phyloP scores from a whole-genome alignment of 2,329 filamentous ascomycete species.

The Fusarium subtropicale region DNA sequence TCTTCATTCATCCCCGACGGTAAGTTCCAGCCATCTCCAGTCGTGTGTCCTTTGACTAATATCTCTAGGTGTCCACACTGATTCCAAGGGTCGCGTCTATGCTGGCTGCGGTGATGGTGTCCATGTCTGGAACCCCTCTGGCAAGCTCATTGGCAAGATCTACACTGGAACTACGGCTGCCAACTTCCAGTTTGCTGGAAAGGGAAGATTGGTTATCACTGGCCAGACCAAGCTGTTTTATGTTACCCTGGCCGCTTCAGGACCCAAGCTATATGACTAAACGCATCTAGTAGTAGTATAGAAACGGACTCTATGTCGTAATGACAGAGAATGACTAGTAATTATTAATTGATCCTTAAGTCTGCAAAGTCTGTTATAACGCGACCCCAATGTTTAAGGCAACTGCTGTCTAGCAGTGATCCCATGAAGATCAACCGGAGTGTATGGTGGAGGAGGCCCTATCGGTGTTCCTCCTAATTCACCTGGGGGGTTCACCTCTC shows the following conservation, averaged over 20 bases:
- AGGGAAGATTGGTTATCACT: constrained; percentile 51
- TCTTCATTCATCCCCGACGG: constrained; percentile 69
- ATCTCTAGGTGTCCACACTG: constrained; percentile 62
- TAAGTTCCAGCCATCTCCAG: constrained; percentile 37
- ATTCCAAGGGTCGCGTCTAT: constrained; percentile 67
- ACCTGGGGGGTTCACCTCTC: neutral
- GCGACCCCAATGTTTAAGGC: neutral
- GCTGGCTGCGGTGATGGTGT: constrained; percentile 62
- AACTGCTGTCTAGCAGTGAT: neutral
- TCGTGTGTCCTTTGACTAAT: neutral
- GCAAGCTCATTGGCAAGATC: constrained; percentile 66
- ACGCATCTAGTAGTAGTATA: accelerated
- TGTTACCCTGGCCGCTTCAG: constrained; percentile 29
- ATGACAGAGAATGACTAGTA: neutral
- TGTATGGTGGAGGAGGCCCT: neutral
- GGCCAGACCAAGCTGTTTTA: constrained; percentile 53
- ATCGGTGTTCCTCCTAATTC: neutral
- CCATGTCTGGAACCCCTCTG: constrained; percentile 60
- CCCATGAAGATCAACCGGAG: neutral
- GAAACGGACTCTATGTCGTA: neutral
- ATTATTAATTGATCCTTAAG: neutral
- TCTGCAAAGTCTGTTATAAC: neutral
- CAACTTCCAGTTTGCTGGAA: constrained; percentile 59
- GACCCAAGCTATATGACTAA: constrained; percentile 15
- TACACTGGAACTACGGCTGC: constrained; percentile 58